Evolutionary conservation across 2,329 filamentous ascomycete species (phyloP).

Genomic region (Alternaria sp.): DNA sequence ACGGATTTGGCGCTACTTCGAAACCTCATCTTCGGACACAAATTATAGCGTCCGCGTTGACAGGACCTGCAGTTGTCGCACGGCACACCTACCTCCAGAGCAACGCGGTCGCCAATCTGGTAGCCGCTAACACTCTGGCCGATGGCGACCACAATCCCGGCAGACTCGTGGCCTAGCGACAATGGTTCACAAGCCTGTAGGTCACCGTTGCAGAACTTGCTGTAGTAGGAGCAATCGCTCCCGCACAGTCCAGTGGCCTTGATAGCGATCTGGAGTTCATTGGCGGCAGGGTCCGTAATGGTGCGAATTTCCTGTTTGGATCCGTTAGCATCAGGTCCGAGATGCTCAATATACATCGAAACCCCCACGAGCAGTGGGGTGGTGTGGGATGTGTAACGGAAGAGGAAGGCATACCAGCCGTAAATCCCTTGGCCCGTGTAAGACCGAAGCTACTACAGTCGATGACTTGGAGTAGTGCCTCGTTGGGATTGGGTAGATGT

Average conservation of each 20-base stretch:
- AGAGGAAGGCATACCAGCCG: constrained; percentile 52
- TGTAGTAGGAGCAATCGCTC: constrained; percentile 75
- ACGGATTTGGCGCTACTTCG: constrained; percentile 55
- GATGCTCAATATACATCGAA: constrained; percentile 26
- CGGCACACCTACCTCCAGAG: constrained; percentile 53
- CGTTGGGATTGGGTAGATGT: constrained; percentile 51
- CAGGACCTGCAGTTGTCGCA: constrained; percentile 55
- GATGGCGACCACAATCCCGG: constrained; percentile 52
- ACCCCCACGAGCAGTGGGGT: constrained; percentile 46
- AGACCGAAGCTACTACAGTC: constrained; percentile 52
- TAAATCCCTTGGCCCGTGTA: constrained; percentile 55
- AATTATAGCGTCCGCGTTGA: constrained; percentile 54
- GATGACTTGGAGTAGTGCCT: constrained; percentile 51
- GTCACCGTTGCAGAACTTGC: constrained; percentile 75
- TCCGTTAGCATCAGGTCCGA: constrained; percentile 34
- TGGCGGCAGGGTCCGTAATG: constrained; percentile 62
- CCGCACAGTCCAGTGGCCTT: constrained; percentile 74
- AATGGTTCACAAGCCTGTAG: constrained; percentile 71
- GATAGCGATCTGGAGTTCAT: constrained; percentile 71
- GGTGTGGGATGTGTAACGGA: constrained; percentile 46
- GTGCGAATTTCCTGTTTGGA: constrained; percentile 62
- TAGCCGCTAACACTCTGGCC: constrained; percentile 51
- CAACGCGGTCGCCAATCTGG: constrained; percentile 53
- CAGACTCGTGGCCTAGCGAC: constrained; percentile 61
- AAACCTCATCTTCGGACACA: constrained; percentile 55